phyloP scores from a whole-genome alignment of 495 filamentous ascomycete species.

The Sordaria brevicollis region DNA sequence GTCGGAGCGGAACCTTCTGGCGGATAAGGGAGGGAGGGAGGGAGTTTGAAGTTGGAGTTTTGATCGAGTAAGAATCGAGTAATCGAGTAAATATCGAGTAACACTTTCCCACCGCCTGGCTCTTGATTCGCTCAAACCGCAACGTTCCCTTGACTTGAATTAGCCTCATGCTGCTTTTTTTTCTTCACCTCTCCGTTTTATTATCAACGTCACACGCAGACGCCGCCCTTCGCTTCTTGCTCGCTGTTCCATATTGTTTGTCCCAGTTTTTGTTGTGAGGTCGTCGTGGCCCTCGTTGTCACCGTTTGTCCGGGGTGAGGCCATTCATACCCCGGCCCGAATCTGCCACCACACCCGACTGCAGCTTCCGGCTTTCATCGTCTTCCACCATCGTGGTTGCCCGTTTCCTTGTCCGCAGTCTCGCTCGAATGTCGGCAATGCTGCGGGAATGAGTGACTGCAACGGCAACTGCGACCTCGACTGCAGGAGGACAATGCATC shows the following conservation, averaged over 20 bases:
- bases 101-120: not conserved
- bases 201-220: not conserved
- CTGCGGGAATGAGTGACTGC: not conserved
- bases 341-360: no score
- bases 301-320: no score
- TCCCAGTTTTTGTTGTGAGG: no score
- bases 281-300: no score
- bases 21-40: no score
- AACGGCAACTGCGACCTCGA: not conserved
- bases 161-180: not conserved
- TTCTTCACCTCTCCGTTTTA: no score
- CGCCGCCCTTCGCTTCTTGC: not conserved
- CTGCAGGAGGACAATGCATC: not conserved
- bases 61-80: constrained; percentile 30
- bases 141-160: not conserved
- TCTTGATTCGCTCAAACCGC: not conserved
- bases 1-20: not conserved
- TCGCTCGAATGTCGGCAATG: not conserved
- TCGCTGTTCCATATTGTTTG: no score
- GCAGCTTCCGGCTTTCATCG: not conserved
- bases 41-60: constrained; percentile 19
- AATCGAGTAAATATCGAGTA: constrained; percentile 7
- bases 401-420: not conserved
- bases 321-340: not conserved
- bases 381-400: not conserved